These are phyloP conservation scores for Citropsis articulata DNA, from an alignment of 345 rosid genomes.

Conservation along the genomic window DNA sequence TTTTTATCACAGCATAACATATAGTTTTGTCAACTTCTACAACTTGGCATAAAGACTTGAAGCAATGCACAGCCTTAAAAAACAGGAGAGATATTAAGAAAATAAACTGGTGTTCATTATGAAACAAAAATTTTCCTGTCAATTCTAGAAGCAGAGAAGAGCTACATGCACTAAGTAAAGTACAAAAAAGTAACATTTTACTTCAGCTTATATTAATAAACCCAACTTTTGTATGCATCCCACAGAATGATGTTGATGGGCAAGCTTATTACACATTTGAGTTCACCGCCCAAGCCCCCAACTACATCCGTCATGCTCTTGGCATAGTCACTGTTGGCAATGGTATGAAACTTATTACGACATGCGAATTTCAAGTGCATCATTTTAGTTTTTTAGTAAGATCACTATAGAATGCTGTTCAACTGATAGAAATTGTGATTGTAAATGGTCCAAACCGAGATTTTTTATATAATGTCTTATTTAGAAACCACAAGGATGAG, in stretches of 20 bases:
- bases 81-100: background rate
- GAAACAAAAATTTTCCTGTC: background rate
- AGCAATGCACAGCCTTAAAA: background rate
- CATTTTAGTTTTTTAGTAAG: background rate
- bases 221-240: conserved; percentile 15
- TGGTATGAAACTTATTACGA: conserved; percentile 39
- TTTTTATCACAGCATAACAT: background rate
- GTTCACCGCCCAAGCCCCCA: conserved; percentile 80
- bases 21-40: background rate
- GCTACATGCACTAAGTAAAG: background rate
- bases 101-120: background rate
- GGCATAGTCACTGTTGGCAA: conserved; percentile 67
- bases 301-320: conserved; percentile 85
- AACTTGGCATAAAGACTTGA: background rate
- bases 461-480: background rate
- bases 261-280: conserved; percentile 77
- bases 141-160: background rate
- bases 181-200: too few relatives aligned
- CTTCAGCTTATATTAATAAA: background rate
- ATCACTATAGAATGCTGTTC: background rate
- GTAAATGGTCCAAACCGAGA: background rate
- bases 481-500: background rate
- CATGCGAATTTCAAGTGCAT: background rate
- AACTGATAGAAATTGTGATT: background rate
- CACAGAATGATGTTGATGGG: conserved; percentile 79